phyloP scores from a whole-genome alignment of 2,329 filamentous ascomycete species.

The Fusarium sp. region DNA sequence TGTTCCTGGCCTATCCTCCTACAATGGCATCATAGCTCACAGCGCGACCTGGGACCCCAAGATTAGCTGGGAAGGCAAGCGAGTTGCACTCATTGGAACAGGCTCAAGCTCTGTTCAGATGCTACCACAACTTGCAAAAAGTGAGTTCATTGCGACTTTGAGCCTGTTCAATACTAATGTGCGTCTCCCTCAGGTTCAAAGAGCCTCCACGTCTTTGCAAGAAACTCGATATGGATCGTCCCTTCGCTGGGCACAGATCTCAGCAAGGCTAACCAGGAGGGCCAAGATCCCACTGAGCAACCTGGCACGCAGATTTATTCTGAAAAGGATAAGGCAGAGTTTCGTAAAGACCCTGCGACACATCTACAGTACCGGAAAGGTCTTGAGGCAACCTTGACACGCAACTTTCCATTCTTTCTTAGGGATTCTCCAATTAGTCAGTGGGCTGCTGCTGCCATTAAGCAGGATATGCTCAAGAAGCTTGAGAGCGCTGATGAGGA shows the following conservation, averaged over 20 bases:
- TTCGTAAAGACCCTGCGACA: background rate
- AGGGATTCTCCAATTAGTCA: background rate
- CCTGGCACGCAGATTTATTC: background rate
- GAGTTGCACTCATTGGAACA: background rate
- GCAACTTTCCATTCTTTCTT: background rate
- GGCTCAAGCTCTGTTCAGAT: background rate
- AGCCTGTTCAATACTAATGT: background rate
- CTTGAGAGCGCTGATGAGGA: background rate
- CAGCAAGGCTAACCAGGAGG: background rate
- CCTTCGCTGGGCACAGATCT: background rate
- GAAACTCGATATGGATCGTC: background rate
- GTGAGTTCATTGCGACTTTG: background rate
- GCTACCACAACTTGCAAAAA: background rate
- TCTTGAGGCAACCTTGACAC: background rate
- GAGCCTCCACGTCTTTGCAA: background rate
- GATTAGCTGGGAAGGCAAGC: background rate
- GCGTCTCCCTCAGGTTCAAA: background rate
- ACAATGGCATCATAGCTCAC: background rate
- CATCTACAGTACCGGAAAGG: background rate
- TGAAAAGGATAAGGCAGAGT: background rate
- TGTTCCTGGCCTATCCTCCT: background rate
- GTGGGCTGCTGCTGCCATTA: background rate
- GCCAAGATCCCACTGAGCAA: background rate
- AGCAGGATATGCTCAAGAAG: background rate
- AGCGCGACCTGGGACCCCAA: background rate